These are phyloP conservation scores for Penicillium sp. DNA, from an alignment of 2,329 filamentous ascomycete species.

Conservation along the genomic window DNA sequence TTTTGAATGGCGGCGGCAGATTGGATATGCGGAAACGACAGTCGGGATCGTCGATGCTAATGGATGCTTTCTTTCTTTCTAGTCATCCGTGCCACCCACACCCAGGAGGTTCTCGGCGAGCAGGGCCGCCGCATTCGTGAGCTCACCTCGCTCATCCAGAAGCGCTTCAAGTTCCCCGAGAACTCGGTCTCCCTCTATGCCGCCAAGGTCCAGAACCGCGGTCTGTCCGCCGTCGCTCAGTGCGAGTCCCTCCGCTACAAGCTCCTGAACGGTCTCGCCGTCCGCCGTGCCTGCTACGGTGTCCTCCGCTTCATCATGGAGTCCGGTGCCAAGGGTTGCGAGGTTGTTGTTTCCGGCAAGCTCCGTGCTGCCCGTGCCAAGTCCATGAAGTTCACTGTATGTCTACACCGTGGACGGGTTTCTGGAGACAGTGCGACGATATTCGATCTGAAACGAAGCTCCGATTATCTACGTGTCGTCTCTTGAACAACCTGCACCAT, in stretches of 20 bases:
- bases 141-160: constrained; percentile 99
- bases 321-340: constrained; percentile 98
- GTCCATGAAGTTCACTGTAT: constrained; percentile 99
- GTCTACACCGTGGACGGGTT: constrained; percentile 26
- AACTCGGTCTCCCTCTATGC: constrained; percentile 99
- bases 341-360: constrained; percentile 99
- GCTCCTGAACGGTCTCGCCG: constrained; percentile 98
- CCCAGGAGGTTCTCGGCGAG: constrained; percentile 99
- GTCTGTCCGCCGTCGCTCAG: constrained; percentile 98
- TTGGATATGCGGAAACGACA: constrained; percentile 4
- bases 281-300: constrained; percentile 99
- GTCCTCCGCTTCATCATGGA: constrained; percentile 99
- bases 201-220: constrained; percentile 99
- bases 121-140: constrained; percentile 99
- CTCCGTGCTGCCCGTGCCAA: constrained; percentile 98
- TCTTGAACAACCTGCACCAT: background rate
- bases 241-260: constrained; percentile 99
- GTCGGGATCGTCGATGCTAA: constrained; percentile 26
- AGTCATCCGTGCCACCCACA: constrained; percentile 99
- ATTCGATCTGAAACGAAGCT: background rate
- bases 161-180: constrained; percentile 99
- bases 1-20: background rate
- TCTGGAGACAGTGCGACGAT: background rate
- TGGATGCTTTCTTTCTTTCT: constrained; percentile 25
- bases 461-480: background rate